Conservation (phyloP, 2,329 filamentous ascomycete species). For the Didymosphaeria variabile region DNA sequence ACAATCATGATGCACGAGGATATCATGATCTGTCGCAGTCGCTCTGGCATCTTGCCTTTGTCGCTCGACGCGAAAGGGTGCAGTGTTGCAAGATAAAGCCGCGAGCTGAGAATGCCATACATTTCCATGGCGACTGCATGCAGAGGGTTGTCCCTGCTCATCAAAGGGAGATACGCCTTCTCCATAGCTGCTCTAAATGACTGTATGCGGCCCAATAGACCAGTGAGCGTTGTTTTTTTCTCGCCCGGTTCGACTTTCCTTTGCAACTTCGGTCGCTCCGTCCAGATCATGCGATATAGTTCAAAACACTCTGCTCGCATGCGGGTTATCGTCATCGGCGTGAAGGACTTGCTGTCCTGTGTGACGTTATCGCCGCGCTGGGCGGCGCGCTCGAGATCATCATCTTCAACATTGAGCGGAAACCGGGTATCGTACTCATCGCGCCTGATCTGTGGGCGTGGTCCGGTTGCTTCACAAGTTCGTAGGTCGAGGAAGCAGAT, state of each 20-base stretch:
- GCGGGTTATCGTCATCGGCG: slow-evolving; percentile 71
- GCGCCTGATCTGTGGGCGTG: slow-evolving; percentile 73
- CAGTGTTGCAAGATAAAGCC: slow-evolving; percentile 72
- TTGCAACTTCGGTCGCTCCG: slow-evolving; percentile 73
- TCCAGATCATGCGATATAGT: slow-evolving; percentile 75
- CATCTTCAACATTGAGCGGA: slow-evolving; percentile 75
- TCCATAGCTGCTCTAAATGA: slow-evolving; percentile 71
- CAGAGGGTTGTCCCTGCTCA: slow-evolving; percentile 69
- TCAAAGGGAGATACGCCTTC: slow-evolving; percentile 70
- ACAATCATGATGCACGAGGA: slow-evolving; percentile 65
- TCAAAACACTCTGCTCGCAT: slow-evolving; percentile 78
- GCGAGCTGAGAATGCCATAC: slow-evolving; percentile 69
- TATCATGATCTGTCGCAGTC: slow-evolving; percentile 70
- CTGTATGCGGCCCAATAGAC: slow-evolving; percentile 73
- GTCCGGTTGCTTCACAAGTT: slow-evolving; percentile 78
- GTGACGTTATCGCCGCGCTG: slow-evolving; percentile 45
- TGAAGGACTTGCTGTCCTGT: slow-evolving; percentile 66
- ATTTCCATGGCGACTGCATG: slow-evolving; percentile 71
- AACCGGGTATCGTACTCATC: slow-evolving; percentile 80
- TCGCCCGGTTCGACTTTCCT: slow-evolving; percentile 41
- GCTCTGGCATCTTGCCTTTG: slow-evolving; percentile 64
- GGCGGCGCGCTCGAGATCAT: slow-evolving; percentile 60
- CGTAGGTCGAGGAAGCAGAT: slow-evolving; percentile 79
- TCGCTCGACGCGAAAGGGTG: slow-evolving; percentile 70
- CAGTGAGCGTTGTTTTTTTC: slow-evolving; percentile 58